These are phyloP conservation scores for Articulospora tetracladia DNA, from an alignment of 495 filamentous ascomycete species.

Conservation along the genomic window DNA sequence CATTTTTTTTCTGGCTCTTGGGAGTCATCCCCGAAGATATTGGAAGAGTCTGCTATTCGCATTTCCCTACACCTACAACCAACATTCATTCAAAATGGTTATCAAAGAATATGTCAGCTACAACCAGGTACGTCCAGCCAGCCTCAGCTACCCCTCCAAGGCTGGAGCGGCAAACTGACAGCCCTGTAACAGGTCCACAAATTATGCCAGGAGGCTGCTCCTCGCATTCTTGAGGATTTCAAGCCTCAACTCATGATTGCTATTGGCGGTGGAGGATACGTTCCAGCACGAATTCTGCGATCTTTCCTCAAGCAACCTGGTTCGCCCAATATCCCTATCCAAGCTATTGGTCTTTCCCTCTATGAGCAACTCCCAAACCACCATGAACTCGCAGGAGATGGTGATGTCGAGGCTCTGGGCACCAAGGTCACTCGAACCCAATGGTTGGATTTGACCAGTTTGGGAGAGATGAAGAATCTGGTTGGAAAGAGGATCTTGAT, in stretches of 20 bases:
- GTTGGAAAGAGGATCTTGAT: conserved; percentile 97
- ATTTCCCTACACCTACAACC: background rate
- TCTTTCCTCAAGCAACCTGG: conserved; percentile 93
- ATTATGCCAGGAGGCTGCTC: conserved; percentile 82
- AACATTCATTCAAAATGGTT: conserved; percentile 54
- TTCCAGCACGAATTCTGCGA: conserved; percentile 93
- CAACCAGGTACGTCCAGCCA: conserved; percentile 67
- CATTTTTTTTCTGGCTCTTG: conserved; percentile 8
- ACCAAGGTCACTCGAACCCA: conserved; percentile 97
- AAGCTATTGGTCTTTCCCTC: conserved; percentile 96
- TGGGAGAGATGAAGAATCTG: conserved; percentile 84
- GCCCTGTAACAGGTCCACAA: conserved; percentile 75
- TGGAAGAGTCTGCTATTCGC: background rate
- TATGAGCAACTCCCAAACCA: conserved; percentile 77
- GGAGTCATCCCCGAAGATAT: conserved; percentile 3
- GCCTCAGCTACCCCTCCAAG: conserved; percentile 4
- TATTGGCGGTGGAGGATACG: conserved; percentile 96
- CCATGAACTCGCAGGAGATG: conserved; percentile 22
- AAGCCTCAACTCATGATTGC: conserved; percentile 96
- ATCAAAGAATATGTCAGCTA: conserved; percentile 94
- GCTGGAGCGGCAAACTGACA: conserved; percentile 25
- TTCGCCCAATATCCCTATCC: conserved; percentile 94
- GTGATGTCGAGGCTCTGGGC: conserved; percentile 65
- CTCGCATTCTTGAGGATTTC: conserved; percentile 75
- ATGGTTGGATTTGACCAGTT: conserved; percentile 88